phyloP scores from a whole-genome alignment of 306 rosid genomes.

The Vigna mungo region DNA sequence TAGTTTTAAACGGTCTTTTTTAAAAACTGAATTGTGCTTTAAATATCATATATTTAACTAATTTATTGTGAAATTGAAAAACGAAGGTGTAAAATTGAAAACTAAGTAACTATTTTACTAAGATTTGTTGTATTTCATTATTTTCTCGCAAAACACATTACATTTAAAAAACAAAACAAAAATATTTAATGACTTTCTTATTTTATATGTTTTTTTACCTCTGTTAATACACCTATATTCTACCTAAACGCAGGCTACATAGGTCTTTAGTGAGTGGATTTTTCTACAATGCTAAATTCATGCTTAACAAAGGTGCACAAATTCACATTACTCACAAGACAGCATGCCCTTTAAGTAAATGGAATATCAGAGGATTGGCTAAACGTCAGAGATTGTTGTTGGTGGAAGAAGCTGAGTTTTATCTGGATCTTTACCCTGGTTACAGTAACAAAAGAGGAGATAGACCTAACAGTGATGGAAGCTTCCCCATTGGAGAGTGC shows the following conservation, averaged over 20 bases:
- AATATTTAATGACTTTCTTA: no score
- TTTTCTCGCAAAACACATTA: no score
- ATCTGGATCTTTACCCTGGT: background rate
- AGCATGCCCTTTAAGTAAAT: conserved; percentile 10
- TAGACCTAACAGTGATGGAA: background rate
- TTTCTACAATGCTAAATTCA: background rate
- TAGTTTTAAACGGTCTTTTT: no score
- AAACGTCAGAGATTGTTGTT: background rate
- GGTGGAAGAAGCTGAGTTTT: conserved; percentile 11
- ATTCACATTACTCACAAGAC: conserved; percentile 64
- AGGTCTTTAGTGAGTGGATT: background rate
- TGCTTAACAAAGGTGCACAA: conserved; percentile 38
- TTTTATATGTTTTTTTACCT: no score
- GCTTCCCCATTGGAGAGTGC: conserved; percentile 43
- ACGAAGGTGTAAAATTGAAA: no score
- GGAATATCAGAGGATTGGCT: conserved; percentile 47
- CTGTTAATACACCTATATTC: no score
- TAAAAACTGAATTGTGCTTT: no score
- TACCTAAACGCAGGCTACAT: background rate
- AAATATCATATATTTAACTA: no score
- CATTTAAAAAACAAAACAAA: no score
- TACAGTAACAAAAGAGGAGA: conserved; percentile 46
- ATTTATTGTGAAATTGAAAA: no score
- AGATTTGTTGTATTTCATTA: no score
- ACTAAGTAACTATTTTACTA: no score